Evolutionary conservation across 768 basidiomycete species (phyloP).

Genomic region (Termitomyces sp.): DNA sequence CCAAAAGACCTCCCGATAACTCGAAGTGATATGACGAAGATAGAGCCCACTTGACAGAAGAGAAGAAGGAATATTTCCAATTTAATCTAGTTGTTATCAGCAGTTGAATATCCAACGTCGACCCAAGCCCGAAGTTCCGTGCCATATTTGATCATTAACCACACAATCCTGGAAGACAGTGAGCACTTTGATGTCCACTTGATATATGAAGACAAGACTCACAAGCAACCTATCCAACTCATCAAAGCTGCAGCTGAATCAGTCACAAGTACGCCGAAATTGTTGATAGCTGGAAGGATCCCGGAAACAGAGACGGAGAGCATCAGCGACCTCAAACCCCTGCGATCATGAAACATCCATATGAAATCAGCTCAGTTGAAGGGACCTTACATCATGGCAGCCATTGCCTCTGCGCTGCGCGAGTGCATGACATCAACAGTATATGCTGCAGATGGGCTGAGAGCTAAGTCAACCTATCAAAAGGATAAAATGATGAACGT

Average conservation of each 20-base stretch:
- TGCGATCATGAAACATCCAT: slow-evolving; percentile 13
- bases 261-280: slow-evolving; percentile 44
- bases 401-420: slow-evolving; percentile 59
- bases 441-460: slow-evolving; percentile 53
- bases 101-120: slow-evolving; percentile 51
- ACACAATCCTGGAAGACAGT: slow-evolving; percentile 35
- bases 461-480: slow-evolving; percentile 46
- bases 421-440: slow-evolving; percentile 54
- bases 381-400: slow-evolving; percentile 43
- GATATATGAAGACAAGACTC: slow-evolving; percentile 16
- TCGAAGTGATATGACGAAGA: neutral
- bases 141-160: slow-evolving; percentile 50
- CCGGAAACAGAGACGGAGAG: slow-evolving; percentile 35
- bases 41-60: neutral
- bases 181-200: neutral
- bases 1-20: neutral
- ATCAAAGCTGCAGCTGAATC: slow-evolving; percentile 40
- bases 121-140: slow-evolving; percentile 49
- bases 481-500: neutral
- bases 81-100: slow-evolving; percentile 23
- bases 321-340: slow-evolving; percentile 42
- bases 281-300: slow-evolving; percentile 50
- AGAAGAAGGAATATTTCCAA: neutral
- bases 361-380: neutral
- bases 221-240: slow-evolving; percentile 49